phyloP scores from a whole-genome alignment of 2,329 filamentous ascomycete genomes.

The Microsporum audouinii region DNA sequence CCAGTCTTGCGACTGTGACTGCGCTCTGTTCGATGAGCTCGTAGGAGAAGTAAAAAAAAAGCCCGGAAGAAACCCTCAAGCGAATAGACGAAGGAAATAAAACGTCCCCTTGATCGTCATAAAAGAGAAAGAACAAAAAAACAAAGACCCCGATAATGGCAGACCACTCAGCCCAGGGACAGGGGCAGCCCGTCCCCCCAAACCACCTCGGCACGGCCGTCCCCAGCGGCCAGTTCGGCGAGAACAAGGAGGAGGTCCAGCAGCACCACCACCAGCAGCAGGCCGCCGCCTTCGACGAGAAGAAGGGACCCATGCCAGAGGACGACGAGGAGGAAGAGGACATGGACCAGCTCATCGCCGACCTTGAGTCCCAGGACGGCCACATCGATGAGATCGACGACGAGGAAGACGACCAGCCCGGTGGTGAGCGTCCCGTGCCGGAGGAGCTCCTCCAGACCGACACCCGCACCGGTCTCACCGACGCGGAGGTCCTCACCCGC shows the following conservation, averaged over 20 bases:
- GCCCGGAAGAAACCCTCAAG: neutral
- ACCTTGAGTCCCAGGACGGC: slow-evolving; percentile 72
- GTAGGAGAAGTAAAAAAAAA: neutral
- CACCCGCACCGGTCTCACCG: slow-evolving; percentile 58
- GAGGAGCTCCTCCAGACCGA: slow-evolving; percentile 71
- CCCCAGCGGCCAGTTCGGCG: slow-evolving; percentile 15
- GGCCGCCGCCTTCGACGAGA: slow-evolving; percentile 9
- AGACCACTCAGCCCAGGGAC: slow-evolving; percentile 14
- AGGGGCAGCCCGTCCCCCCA: slow-evolving; percentile 13
- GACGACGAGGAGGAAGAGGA: slow-evolving; percentile 70
- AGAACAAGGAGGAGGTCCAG: slow-evolving; percentile 10
- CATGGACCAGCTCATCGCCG: slow-evolving; percentile 76
- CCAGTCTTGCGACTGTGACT: neutral
- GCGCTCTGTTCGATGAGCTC: neutral
- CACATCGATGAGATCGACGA: slow-evolving; percentile 55
- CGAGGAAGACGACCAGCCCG: slow-evolving; percentile 42
- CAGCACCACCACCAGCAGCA: neutral
- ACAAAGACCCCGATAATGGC: slow-evolving; percentile 8
- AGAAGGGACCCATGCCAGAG: slow-evolving; percentile 25
- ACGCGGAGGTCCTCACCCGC: slow-evolving; percentile 52
- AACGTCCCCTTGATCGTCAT: neutral
- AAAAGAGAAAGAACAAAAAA: neutral
- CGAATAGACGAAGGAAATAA: neutral
- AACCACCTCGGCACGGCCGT: slow-evolving; percentile 19
- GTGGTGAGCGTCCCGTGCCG: slow-evolving; percentile 49